These are phyloP conservation scores for Ophiostoma quercus DNA, from an alignment of 2,329 filamentous ascomycete species.

Conservation along the genomic window DNA sequence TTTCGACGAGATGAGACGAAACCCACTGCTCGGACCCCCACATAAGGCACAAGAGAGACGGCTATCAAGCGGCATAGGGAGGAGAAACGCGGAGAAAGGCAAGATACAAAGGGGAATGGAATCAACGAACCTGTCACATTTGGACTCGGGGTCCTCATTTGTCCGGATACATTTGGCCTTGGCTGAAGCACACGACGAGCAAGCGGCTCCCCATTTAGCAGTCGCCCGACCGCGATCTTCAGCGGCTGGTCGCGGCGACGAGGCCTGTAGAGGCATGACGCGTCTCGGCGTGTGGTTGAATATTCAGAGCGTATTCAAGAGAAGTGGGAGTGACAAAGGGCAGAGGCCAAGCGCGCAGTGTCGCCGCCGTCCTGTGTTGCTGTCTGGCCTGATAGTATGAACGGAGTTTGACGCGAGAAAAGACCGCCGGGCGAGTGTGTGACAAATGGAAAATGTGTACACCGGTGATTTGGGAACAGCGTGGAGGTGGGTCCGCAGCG, in stretches of 20 bases:
- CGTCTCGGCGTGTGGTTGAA: neutral
- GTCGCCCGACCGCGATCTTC: conserved; percentile 27
- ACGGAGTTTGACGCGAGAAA: conserved; percentile 8
- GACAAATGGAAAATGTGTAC: neutral
- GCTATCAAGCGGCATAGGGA: neutral
- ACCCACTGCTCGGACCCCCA: neutral
- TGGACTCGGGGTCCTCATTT: conserved; percentile 35
- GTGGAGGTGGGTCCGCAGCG: neutral
- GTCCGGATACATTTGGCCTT: conserved; percentile 49
- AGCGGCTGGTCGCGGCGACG: conserved; percentile 9
- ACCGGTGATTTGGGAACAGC: conserved; percentile 8
- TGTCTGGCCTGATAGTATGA: neutral
- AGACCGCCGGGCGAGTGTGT: neutral
- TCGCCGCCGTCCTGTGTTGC: neutral
- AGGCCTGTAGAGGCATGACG: conserved; percentile 11
- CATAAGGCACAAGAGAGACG: neutral
- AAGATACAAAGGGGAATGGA: neutral
- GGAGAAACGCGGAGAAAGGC: neutral
- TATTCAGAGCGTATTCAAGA: neutral
- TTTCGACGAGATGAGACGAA: neutral
- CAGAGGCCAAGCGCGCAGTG: neutral
- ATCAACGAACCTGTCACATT: conserved; percentile 39
- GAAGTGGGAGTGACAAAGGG: neutral
- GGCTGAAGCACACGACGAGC: conserved; percentile 44
- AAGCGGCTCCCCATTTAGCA: conserved; percentile 47